Base-by-base conservation (phyloP, 495 filamentous ascomycete genomes). In the Aspergillus nanangensis region DNA sequence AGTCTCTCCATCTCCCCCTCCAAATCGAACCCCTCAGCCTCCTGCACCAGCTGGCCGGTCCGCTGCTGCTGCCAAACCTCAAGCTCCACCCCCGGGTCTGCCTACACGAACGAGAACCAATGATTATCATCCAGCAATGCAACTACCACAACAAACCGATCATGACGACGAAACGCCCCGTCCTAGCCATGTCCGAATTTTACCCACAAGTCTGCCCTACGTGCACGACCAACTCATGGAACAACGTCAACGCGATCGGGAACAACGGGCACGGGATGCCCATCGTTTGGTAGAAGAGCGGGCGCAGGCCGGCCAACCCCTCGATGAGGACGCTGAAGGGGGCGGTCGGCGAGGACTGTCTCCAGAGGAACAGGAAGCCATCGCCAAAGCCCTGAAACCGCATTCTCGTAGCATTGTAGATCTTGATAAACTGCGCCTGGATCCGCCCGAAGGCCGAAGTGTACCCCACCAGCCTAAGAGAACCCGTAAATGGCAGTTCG, bases 401-500 rank as follows among this genome's bases (percentile, higher is more conserved):
- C 87, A 93, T 58, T 81, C 81, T 40, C 81, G 85, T 60, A 84
- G 56, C 63, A 82, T 62, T 13, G 52, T 77, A n/a, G 70, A 75
- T 46, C 44, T 79, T 19, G 70, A 76, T 10, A 72, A 70, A 36
- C 59, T 77, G 78, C 58, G 79, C 71, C 50, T 80, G 31, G 75
- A 83, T 48, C 82, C 83, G 23, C 87, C 88, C 1, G 84, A 85
- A 38, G 79, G 80, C 50, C 80, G 80, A 10, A 77, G 81, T 7
- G 74, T 79, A 19, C 67, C 81, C 36, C 57, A 65, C 47, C 72
- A 71, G 41, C 68, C 65, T 20, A 91, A 86, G 61, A 87, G 83
- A 63, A 69, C 82, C 3, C 87, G 89, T 1, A 86, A 88, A 47
- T 98, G 93, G 93, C 94, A 97, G 64, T 98, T 97, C 59, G 93